Evolutionary conservation across 2,329 filamentous ascomycete species (phyloP), one percentile per base, ranked within the genome.

Genomic region (Sphaerulina vaccinii): DNA sequence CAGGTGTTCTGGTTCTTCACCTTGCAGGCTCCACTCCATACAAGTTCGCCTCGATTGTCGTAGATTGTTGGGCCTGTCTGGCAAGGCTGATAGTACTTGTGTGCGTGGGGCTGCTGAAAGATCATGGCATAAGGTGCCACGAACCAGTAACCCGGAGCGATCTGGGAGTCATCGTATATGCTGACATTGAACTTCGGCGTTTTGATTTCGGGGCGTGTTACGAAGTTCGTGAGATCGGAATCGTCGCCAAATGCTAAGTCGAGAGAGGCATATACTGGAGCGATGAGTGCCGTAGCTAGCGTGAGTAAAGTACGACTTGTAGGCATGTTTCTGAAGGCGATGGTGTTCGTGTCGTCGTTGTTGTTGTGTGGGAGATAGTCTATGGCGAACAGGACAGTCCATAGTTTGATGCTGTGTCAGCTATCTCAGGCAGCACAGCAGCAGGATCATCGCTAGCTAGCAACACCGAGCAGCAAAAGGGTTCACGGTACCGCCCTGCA

Each of bases 111-210:
- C 32, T 46, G 33, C 37, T 55, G 51, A 23, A 47, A 52, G 32
- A 58, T 55, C 15, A 27, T 23, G 18, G 51, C 55, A 37, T 55
- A 58, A 1, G 58, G 56, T 22, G 56, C 58, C 13, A 57, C 52
- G 47, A 60, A 60, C 53, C 53, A 58, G 51, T 61, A 59, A 35
- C 59, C 59, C 3, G 50, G 48, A 2, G 35, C 46, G 10, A 61
- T 40, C n/a, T 42, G 29, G 32, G 19, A 15, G 9, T 32, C 18
- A 38, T 61, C 51, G 19, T 37, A 35, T 21, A 52, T 39, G 21
- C 46, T 55, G 35, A 61, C 40, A 2, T 56, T 55, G 47, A 52
- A 57, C 35, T 29, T 24, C 5, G 59, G 59, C 3, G 55, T 51
- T 49, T 45, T 49, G 33, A 61, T 52, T n/a, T 61, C 59, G 10